Percentiles rank a stretch among this genome's conserved stretches.
These are phyloP conservation scores for Schizophyllum commune DNA, from an alignment of 1,284 basidiomycete species.

Conservation along the genomic window DNA sequence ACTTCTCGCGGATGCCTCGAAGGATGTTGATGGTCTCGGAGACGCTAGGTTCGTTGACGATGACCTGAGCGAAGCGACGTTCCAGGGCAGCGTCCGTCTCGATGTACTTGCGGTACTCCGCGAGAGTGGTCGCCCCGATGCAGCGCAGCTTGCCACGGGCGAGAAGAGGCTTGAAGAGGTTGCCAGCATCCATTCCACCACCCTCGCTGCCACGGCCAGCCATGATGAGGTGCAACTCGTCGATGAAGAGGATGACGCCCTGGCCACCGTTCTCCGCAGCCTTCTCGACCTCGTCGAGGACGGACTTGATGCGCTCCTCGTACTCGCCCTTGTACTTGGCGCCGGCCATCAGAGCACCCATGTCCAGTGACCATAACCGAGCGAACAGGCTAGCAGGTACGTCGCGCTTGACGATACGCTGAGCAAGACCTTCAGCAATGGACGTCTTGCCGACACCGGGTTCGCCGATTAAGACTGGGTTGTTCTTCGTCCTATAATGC, in stretches of 20 bases:
- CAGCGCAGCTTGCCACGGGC: constrained; percentile 77
- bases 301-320: constrained; percentile 93
- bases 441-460: constrained; percentile 93
- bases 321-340: constrained; percentile 97
- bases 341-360: constrained; percentile 95
- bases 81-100: constrained; percentile 95
- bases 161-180: constrained; percentile 85
- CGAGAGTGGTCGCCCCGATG: constrained; percentile 92
- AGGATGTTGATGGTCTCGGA: constrained; percentile 91
- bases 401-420: constrained; percentile 92
- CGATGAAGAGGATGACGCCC: constrained; percentile 91
- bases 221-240: constrained; percentile 93
- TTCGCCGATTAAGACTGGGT: constrained; percentile 89
- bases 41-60: constrained; percentile 90
- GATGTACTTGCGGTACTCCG: constrained; percentile 93
- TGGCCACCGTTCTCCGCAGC: constrained; percentile 72
- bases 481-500: constrained; percentile 73
- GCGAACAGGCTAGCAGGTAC: constrained; percentile 85
- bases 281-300: constrained; percentile 92
- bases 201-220: constrained; percentile 70
- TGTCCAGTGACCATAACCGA: constrained; percentile 82
- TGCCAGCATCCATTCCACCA: constrained; percentile 81
- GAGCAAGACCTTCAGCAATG: constrained; percentile 93
- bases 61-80: constrained; percentile 90
- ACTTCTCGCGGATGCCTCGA: constrained; percentile 71